Conservation (phyloP, 768 basidiomycete species). For the Suillus fuscotomentosus region DNA sequence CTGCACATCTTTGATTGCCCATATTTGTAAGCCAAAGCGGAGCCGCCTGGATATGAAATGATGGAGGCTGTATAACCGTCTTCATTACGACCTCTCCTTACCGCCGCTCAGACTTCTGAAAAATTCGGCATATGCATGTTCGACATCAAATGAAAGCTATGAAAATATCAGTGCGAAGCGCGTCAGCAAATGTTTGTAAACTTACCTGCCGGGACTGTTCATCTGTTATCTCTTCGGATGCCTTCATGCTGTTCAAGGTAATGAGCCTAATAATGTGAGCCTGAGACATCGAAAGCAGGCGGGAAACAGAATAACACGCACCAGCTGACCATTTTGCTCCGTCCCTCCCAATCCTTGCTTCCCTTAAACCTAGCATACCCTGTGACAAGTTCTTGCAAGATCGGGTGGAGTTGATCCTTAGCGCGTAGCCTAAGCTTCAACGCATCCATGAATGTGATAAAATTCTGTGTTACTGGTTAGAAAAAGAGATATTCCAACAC, state of each 20-base stretch:
- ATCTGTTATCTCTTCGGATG: constrained; percentile 92
- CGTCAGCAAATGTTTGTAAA: background rate
- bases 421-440: constrained; percentile 90
- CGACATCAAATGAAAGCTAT: constrained; percentile 93
- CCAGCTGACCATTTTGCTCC: constrained; percentile 93
- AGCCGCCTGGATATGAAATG: background rate
- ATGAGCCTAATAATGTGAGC: constrained; percentile 65
- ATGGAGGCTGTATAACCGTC: background rate
- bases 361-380: constrained; percentile 94
- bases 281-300: background rate
- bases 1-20: background rate
- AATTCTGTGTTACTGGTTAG: constrained; percentile 55
- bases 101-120: constrained; percentile 67
- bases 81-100: constrained; percentile 24
- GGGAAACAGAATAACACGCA: constrained; percentile 33
- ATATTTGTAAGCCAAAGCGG: background rate
- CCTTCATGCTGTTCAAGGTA: constrained; percentile 95
- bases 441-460: constrained; percentile 99
- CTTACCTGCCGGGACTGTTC: constrained; percentile 90
- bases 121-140: constrained; percentile 94
- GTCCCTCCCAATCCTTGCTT: constrained; percentile 94
- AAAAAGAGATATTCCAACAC: background rate
- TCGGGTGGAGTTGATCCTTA: constrained; percentile 94
- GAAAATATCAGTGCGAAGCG: background rate
- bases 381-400: constrained; percentile 92